These are phyloP conservation scores for Domatiomyces globalis DNA, from an alignment of 2,329 filamentous ascomycete genomes.

Conservation along the genomic window DNA sequence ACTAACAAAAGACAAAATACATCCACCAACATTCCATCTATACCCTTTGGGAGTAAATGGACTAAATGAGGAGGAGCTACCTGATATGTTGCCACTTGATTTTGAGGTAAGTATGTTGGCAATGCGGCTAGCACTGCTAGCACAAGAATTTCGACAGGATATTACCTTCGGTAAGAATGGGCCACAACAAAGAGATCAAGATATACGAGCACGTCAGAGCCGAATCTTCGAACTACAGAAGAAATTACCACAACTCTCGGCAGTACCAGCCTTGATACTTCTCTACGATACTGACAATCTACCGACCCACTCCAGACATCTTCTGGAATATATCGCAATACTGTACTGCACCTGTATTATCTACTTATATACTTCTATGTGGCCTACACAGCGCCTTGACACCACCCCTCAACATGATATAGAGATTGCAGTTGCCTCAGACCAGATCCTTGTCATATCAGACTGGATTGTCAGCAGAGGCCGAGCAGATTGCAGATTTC, in stretches of 20 bases:
- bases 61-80: conserved; percentile 25
- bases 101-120: conserved; percentile 33
- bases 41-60: conserved; percentile 24
- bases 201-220: conserved; percentile 19
- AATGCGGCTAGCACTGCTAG: conserved; percentile 31
- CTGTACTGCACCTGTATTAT: conserved; percentile 38
- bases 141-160: conserved; percentile 27
- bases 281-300: conserved; percentile 25
- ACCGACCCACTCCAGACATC: conserved; percentile 22
- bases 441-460: conserved; percentile 33
- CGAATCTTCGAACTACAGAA: conserved; percentile 26
- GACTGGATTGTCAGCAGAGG: conserved; percentile 26
- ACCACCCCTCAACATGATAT: conserved; percentile 24
- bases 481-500: conserved; percentile 32
- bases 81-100: conserved; percentile 31
- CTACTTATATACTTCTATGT: conserved; percentile 42
- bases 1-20: conserved; percentile 35
- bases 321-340: conserved; percentile 34
- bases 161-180: conserved; percentile 15
- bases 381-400: conserved; percentile 33
- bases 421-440: conserved; percentile 33
- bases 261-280: conserved; percentile 24
- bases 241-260: conserved; percentile 26
- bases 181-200: conserved; percentile 14
- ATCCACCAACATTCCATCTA: conserved; percentile 27